Conservation (phyloP, 225 moss, liverwort and hornwort genomes). For the Physcomitrellopsis africana region DNA sequence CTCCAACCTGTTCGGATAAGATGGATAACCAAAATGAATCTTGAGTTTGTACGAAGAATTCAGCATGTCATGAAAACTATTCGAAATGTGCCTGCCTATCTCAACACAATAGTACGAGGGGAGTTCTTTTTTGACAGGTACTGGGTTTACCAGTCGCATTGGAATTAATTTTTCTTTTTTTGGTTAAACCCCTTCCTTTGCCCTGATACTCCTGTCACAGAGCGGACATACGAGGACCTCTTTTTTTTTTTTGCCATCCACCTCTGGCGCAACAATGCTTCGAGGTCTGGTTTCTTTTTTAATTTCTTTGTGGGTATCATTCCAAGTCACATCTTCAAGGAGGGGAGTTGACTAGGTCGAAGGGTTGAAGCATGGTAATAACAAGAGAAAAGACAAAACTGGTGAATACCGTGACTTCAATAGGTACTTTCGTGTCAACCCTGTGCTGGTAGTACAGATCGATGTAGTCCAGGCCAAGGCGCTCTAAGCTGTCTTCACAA, state of each 20-base stretch:
- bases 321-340: too few species aligned
- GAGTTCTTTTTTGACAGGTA: neutral
- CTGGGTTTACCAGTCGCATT: too few species aligned
- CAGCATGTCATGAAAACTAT: neutral
- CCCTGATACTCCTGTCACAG: too few species aligned
- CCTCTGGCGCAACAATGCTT: too few species aligned
- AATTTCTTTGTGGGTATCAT: too few species aligned
- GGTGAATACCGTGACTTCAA: slow-evolving; percentile 49
- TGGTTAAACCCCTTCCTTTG: too few species aligned
- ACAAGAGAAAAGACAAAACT: neutral
- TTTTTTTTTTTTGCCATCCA: too few species aligned
- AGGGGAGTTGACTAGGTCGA: too few species aligned
- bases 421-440: slow-evolving; percentile 53
- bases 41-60: neutral
- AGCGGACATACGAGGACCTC: too few species aligned
- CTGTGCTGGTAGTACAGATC: slow-evolving; percentile 65
- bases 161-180: too few species aligned
- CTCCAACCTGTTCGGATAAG: slow-evolving; percentile 47
- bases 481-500: slow-evolving; percentile 53
- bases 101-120: neutral
- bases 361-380: neutral
- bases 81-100: neutral
- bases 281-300: too few species aligned
- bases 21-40: neutral
- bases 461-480: slow-evolving; percentile 52